A percentile compares a stretch with the other conserved stretches of the same genome.
These are phyloP conservation scores for Trametes meyenii DNA, from an alignment of 768 basidiomycete genomes.

Conservation along the genomic window DNA sequence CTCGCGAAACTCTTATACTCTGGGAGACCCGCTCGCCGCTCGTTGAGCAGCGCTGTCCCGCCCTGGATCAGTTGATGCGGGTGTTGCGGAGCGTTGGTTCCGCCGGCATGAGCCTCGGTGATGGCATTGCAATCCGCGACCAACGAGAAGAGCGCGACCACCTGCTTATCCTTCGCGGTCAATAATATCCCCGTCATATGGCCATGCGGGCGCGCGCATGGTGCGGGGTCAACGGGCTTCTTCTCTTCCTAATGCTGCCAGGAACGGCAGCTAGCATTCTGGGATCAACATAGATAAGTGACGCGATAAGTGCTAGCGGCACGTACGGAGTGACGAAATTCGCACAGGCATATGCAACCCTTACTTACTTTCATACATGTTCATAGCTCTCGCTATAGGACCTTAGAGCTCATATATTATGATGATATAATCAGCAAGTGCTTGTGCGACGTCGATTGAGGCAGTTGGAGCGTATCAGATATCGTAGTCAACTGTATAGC, in stretches of 20 bases:
- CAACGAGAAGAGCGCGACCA: constrained; percentile 4
- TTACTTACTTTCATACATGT: too few species aligned
- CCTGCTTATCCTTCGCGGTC: constrained; percentile 9
- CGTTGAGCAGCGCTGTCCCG: not conserved
- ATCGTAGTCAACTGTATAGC: too few species aligned
- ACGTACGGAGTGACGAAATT: too few species aligned
- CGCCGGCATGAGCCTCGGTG: constrained; percentile 7
- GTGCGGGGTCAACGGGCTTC: not conserved
- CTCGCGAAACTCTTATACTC: not conserved
- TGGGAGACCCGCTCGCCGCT: not conserved
- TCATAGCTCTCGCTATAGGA: too few species aligned
- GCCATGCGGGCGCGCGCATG: constrained; percentile 2
- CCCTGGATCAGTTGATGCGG: constrained; percentile 9
- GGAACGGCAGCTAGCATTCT: not conserved
- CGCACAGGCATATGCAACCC: too few species aligned
- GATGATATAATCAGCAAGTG: too few species aligned
- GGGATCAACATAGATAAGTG: constrained; percentile 4
- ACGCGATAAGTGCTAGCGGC: not conserved
- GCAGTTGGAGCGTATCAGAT: too few species aligned
- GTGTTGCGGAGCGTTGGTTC: not conserved
- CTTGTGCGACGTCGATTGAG: too few species aligned
- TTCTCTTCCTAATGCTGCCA: constrained; percentile 7
- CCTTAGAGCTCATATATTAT: too few species aligned
- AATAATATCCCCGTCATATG: constrained; percentile 13
- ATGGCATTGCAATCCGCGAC: constrained; percentile 8